Percentiles rank a stretch among this genome's conserved stretches.
Evolutionary conservation across 139 green algal genomes (phyloP).

Genomic region (Pseudopediastrum boryanum): DNA sequence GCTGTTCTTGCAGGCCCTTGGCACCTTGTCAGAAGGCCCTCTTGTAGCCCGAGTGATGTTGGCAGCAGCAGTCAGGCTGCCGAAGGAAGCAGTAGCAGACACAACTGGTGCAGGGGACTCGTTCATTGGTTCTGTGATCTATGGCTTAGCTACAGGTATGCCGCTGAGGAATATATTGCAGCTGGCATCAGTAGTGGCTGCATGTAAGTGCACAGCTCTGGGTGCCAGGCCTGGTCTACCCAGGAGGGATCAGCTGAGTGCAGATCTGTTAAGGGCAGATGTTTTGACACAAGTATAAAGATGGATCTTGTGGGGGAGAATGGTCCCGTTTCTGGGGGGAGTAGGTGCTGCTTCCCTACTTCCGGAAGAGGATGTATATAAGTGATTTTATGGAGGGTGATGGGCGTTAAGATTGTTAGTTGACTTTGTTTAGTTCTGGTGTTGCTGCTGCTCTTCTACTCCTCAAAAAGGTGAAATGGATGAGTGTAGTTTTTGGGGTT

Average conservation of each 20-base stretch:
- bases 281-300: too few relatives aligned
- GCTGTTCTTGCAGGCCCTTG: too few relatives aligned
- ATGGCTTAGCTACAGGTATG: constrained; percentile 69
- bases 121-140: constrained; percentile 90
- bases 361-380: too few relatives aligned
- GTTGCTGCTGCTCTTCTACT: too few relatives aligned
- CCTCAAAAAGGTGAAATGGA: too few relatives aligned
- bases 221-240: constrained; percentile 84
- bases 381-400: too few relatives aligned
- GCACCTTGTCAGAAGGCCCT: background rate
- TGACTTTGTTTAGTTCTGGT: too few relatives aligned
- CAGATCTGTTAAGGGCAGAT: constrained; percentile 59
- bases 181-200: constrained; percentile 79
- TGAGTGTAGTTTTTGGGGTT: too few relatives aligned
- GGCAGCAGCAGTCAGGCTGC: constrained; percentile 7
- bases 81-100: constrained; percentile 73
- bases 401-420: too few relatives aligned
- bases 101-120: constrained; percentile 94
- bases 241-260: constrained; percentile 39
- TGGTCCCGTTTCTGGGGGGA: too few relatives aligned
- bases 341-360: too few relatives aligned
- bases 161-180: constrained; percentile 41
- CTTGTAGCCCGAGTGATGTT: constrained; percentile 23
- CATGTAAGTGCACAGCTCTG: constrained; percentile 82
- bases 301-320: too few relatives aligned